A percentile compares a stretch with the other conserved stretches of the same genome.
Evolutionary conservation across 495 filamentous ascomycete species (phyloP).

Genomic region (Daldinia caldariorum): DNA sequence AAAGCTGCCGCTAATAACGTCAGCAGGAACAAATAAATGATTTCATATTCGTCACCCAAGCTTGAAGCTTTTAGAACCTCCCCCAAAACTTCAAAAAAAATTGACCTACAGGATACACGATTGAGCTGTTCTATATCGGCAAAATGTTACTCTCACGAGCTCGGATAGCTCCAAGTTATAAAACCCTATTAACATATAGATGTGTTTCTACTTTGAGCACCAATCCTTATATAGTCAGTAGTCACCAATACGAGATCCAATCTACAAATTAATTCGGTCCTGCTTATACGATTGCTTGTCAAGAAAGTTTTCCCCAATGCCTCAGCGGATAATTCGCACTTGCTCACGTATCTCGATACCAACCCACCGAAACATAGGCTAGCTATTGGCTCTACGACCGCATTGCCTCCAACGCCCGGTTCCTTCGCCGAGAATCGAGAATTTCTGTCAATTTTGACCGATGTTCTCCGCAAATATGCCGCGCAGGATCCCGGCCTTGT

Average conservation of each 20-base stretch:
- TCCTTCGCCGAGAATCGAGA: conserved; percentile 79
- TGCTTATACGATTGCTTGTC: conserved; percentile 37
- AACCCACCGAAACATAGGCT: conserved; percentile 72
- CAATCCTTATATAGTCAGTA: conserved; percentile 60
- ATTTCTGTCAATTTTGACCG: conserved; percentile 79
- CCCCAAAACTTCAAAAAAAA: neutral
- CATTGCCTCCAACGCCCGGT: conserved; percentile 78
- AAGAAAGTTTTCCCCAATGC: conserved; percentile 78
- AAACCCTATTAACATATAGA: conserved; percentile 34
- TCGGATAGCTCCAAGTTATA: conserved; percentile 32
- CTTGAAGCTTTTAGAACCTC: neutral
- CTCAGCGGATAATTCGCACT: conserved; percentile 54
- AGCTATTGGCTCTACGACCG: conserved; percentile 77
- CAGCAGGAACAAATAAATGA: conserved; percentile 3
- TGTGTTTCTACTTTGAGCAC: conserved; percentile 51
- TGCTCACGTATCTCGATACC: conserved; percentile 80
- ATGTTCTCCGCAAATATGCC: conserved; percentile 75
- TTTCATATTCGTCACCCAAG: neutral
- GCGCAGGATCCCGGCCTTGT: conserved; percentile 75
- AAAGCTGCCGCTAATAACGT: conserved; percentile 7
- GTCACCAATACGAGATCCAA: neutral
- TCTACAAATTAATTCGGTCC: conserved; percentile 7
- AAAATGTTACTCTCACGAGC: conserved; percentile 43
- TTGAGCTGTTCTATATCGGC: neutral
- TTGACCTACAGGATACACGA: neutral